Conservation (phyloP, 2,329 filamentous ascomycete genomes). For the Hypoxylon sp. region DNA sequence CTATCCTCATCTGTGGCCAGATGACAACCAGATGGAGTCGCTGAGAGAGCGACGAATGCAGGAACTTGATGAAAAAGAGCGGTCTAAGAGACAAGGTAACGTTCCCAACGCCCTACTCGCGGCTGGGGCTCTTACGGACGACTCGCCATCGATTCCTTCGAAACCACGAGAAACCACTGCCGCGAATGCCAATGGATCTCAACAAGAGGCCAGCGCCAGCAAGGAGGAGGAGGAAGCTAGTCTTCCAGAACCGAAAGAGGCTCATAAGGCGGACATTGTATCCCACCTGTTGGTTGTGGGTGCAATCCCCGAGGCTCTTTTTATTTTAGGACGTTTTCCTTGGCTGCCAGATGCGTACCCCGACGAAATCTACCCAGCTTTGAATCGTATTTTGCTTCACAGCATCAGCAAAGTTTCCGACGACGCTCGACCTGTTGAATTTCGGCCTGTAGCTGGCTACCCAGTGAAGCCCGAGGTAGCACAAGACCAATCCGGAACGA, state of each 20-base stretch:
- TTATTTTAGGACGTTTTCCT: constrained; percentile 88
- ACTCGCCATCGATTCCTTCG: constrained; percentile 66
- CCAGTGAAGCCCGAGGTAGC: constrained; percentile 53
- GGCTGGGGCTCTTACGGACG: constrained; percentile 87
- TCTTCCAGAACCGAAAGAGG: constrained; percentile 76
- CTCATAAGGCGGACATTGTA: constrained; percentile 84
- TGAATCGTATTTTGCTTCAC: constrained; percentile 86
- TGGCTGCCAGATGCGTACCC: constrained; percentile 90
- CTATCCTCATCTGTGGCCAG: constrained; percentile 89
- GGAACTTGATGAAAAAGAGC: constrained; percentile 82
- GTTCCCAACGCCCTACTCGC: constrained; percentile 84
- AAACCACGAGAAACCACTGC: constrained; percentile 59
- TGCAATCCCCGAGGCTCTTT: constrained; percentile 90
- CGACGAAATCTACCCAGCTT: constrained; percentile 76
- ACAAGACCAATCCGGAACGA: constrained; percentile 70
- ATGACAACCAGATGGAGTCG: constrained; percentile 81
- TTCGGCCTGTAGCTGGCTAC: constrained; percentile 46
- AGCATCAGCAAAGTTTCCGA: constrained; percentile 78
- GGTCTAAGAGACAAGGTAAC: constrained; percentile 73
- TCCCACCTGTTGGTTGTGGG: constrained; percentile 89
- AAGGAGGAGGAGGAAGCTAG: constrained; percentile 57
- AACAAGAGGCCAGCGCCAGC: constrained; percentile 55
- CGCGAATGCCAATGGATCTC: constrained; percentile 63
- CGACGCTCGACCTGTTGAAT: constrained; percentile 49
- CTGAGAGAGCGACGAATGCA: constrained; percentile 75